These are phyloP conservation scores for Ruellia speciosa DNA, from an alignment of 305 asterid genomes.

Conservation along the genomic window DNA sequence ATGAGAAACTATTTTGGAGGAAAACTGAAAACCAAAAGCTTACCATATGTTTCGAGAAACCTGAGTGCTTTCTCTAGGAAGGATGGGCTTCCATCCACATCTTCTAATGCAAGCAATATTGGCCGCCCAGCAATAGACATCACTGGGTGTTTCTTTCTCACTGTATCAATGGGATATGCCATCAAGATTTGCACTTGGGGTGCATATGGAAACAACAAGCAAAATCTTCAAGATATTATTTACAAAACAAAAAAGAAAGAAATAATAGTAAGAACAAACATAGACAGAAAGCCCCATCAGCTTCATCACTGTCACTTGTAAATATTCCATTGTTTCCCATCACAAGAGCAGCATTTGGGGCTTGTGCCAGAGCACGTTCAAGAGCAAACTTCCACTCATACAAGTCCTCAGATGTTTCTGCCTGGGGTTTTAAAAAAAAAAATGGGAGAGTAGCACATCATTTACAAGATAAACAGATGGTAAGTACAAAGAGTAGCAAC, in stretches of 20 bases:
- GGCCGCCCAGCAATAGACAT: conserved; percentile 99
- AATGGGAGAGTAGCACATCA: conserved; percentile 14
- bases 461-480: neutral
- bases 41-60: conserved; percentile 91
- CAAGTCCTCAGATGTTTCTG: conserved; percentile 91
- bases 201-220: neutral
- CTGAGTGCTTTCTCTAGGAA: conserved; percentile 95
- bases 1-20: conserved; percentile 12
- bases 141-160: conserved; percentile 82
- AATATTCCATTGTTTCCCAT: conserved; percentile 96
- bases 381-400: conserved; percentile 97
- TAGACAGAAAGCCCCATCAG: conserved; percentile 77
- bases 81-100: conserved; percentile 97
- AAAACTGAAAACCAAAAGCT: conserved; percentile 25
- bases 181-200: conserved; percentile 17
- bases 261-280: conserved; percentile 40
- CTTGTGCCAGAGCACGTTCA: conserved; percentile 92
- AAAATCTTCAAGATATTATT: conserved; percentile 15
- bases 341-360: conserved; percentile 97
- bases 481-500: conserved; percentile 7
- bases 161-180: conserved; percentile 37
- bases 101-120: conserved; percentile 92
- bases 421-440: conserved; percentile 41
- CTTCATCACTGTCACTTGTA: conserved; percentile 67
- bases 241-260: conserved; percentile 13